Conservation (phyloP, 208 protist genomes). For the Polymyxa betae region DNA sequence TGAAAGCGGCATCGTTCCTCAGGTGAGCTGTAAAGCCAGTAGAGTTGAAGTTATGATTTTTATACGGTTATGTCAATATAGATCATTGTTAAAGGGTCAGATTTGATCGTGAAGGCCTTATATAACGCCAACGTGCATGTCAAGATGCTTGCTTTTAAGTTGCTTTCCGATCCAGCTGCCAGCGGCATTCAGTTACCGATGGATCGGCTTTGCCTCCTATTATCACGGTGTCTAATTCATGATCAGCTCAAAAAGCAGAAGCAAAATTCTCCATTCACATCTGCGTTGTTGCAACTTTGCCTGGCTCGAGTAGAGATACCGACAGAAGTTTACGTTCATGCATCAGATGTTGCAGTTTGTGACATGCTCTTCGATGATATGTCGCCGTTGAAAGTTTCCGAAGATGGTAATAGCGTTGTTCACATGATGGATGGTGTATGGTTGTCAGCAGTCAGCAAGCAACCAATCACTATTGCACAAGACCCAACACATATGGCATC, state of each 20-base stretch:
- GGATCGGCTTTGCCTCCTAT: neutral
- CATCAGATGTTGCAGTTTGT: neutral
- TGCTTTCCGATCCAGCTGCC: neutral
- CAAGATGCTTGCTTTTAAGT: neutral
- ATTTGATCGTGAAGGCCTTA: neutral
- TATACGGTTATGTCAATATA: neutral
- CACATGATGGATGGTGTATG: neutral
- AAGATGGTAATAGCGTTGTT: neutral
- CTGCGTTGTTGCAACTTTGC: neutral
- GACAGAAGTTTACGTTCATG: too few relatives aligned
- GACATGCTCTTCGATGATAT: neutral
- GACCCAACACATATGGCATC: neutral
- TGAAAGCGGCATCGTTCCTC: neutral
- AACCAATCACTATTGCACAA: neutral
- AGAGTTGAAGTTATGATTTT: neutral
- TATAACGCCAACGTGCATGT: neutral
- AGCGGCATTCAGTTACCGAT: neutral
- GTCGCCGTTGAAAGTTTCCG: conserved; percentile 14
- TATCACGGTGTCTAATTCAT: neutral
- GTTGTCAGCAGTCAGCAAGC: neutral
- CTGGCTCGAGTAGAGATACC: neutral
- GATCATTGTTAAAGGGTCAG: neutral
- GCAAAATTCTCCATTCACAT: neutral
- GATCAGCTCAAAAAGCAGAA: neutral
- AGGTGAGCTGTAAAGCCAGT: neutral